Conservation (phyloP, 2,329 filamentous ascomycete genomes). For the Hymenoscyphus repandus region DNA sequence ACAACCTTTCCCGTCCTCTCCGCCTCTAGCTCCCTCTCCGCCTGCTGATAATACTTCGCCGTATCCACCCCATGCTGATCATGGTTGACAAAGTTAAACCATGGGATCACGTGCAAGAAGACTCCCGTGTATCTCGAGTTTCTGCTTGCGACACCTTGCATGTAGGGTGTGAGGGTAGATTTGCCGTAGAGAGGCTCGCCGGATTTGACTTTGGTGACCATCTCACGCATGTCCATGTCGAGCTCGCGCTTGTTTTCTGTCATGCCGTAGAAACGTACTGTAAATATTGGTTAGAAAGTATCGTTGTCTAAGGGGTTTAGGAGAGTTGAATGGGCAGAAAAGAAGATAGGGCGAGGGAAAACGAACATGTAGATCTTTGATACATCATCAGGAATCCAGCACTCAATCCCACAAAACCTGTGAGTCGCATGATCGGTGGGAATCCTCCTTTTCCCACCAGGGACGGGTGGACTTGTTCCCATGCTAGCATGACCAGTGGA, state of each 20-base stretch:
- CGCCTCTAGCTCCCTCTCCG: constrained; percentile 86
- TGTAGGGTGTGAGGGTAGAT: constrained; percentile 72
- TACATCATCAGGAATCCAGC: constrained; percentile 85
- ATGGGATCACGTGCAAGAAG: constrained; percentile 80
- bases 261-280: constrained; percentile 94
- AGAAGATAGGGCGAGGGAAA: background rate
- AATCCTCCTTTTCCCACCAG: constrained; percentile 80
- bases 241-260: constrained; percentile 87
- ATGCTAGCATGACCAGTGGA: constrained; percentile 67
- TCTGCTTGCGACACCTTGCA: constrained; percentile 87
- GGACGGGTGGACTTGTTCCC: constrained; percentile 82
- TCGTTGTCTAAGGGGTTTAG: background rate
- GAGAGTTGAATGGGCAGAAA: no score
- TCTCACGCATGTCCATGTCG: constrained; percentile 96
- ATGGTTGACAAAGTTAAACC: constrained; percentile 99
- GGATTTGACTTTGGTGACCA: constrained; percentile 93
- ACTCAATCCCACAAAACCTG: constrained; percentile 63
- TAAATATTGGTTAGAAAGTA: background rate
- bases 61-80: constrained; percentile 91
- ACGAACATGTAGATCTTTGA: constrained; percentile 76
- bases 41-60: constrained; percentile 95
- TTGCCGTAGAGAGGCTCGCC: constrained; percentile 86
- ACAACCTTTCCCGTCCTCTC: constrained; percentile 46
- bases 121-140: constrained; percentile 89
- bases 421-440: constrained; percentile 74